A percentile compares a stretch with the other conserved stretches of the same genome.
These are phyloP conservation scores for Pythium monospermum DNA, from an alignment of 352 stramenopile genomes.

Conservation along the genomic window DNA sequence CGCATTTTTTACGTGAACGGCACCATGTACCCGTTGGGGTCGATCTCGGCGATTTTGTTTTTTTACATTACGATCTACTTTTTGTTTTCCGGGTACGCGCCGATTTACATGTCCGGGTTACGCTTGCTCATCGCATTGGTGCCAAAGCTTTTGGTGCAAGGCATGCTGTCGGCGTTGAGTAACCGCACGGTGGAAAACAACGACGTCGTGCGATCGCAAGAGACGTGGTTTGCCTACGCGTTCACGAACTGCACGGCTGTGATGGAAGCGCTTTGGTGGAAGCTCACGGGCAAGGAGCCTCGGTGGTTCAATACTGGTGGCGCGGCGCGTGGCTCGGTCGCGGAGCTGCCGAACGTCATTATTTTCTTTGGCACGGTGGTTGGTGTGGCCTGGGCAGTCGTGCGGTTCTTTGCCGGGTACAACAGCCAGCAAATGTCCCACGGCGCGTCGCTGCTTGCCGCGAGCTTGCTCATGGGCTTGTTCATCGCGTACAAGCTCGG, in stretches of 20 bases:
- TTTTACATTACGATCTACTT: constrained; percentile 87
- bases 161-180: constrained; percentile 65
- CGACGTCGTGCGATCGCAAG: constrained; percentile 76
- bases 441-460: constrained; percentile 65
- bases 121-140: constrained; percentile 73
- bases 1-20: constrained; percentile 79
- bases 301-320: constrained; percentile 80
- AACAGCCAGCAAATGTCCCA: constrained; percentile 71
- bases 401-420: constrained; percentile 77
- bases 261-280: constrained; percentile 77
- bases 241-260: constrained; percentile 80
- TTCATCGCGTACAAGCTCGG: constrained; percentile 79
- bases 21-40: constrained; percentile 76
- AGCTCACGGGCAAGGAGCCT: constrained; percentile 74
- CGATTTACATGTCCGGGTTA: constrained; percentile 72
- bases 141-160: constrained; percentile 75
- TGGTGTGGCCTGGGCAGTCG: constrained; percentile 61
- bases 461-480: constrained; percentile 75
- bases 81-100: constrained; percentile 71
- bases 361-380: constrained; percentile 70
- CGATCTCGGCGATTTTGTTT: constrained; percentile 74
- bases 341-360: constrained; percentile 72
- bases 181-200: constrained; percentile 84
- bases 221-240: constrained; percentile 81
- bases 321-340: constrained; percentile 52